Percentiles rank a stretch among this genome's conserved stretches.
Conservation (phyloP, 352 stramenopile genomes). For the Phytophthora sojae region DNA sequence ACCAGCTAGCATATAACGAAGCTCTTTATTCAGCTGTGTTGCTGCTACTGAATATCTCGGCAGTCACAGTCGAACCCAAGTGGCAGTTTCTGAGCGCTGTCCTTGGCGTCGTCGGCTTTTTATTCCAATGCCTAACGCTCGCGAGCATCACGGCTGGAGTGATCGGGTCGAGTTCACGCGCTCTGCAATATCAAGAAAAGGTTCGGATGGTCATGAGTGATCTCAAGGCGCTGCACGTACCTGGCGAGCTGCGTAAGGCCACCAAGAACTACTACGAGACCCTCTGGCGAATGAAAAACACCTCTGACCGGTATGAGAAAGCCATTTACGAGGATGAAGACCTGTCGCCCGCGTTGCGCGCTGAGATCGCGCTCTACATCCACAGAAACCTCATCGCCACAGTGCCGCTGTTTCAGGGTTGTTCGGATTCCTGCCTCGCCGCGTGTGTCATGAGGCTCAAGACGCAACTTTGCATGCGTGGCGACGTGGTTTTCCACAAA, state of each 20-base stretch:
- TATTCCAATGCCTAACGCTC: conserved; percentile 60
- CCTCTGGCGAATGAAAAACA: conserved; percentile 75
- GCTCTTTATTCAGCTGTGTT: conserved; percentile 54
- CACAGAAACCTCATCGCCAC: conserved; percentile 61
- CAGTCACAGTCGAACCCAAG: conserved; percentile 42
- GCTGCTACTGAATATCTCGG: conserved; percentile 62
- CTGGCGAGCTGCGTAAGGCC: conserved; percentile 56
- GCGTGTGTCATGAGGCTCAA: conserved; percentile 64
- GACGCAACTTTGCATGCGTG: conserved; percentile 67
- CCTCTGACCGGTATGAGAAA: conserved; percentile 70
- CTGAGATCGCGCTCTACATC: conserved; percentile 72
- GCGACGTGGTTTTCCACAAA: conserved; percentile 71
- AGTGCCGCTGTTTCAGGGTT: conserved; percentile 66
- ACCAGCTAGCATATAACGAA: conserved; percentile 57
- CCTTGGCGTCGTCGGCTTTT: conserved; percentile 55
- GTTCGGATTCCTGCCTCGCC: conserved; percentile 62
- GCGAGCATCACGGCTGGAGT: conserved; percentile 62
- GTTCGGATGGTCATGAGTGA: conserved; percentile 70
- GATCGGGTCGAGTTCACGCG: conserved; percentile 55
- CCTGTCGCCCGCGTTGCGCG: conserved; percentile 55
- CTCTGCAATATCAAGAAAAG: conserved; percentile 70
- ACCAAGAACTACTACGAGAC: conserved; percentile 71
- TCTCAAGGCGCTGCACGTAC: conserved; percentile 66
- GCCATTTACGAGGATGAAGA: conserved; percentile 78
- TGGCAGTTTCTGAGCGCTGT: conserved; percentile 51